phyloP scores from a whole-genome alignment of 371 early-diverging fungal genomes.

The Dinochytrium kinnereticum region DNA sequence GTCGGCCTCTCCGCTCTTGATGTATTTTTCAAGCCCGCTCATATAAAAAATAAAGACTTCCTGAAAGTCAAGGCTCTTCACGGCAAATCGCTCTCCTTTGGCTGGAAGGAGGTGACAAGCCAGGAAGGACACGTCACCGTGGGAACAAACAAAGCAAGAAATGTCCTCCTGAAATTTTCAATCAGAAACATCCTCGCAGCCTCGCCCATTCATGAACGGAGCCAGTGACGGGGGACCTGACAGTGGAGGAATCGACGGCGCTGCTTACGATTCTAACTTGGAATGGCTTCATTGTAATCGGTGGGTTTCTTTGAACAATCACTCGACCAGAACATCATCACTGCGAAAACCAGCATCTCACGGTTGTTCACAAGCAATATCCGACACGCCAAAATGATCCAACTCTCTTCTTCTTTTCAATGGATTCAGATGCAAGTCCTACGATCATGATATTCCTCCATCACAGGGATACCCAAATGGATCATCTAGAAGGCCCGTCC shows the following conservation, averaged over 20 bases:
- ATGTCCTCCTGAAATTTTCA: too few relatives aligned
- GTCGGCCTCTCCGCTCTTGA: too few relatives aligned
- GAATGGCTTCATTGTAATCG: constrained; percentile 15
- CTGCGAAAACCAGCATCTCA: background rate
- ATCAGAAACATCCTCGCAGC: too few relatives aligned
- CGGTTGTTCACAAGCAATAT: too few relatives aligned
- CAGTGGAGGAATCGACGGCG: background rate
- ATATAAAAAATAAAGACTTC: too few relatives aligned
- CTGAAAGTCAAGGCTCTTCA: too few relatives aligned
- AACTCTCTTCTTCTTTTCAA: background rate
- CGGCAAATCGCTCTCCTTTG: too few relatives aligned
- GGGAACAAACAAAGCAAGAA: too few relatives aligned
- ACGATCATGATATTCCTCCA: constrained; percentile 4
- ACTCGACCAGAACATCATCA: background rate
- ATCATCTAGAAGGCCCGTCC: background rate
- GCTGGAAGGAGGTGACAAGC: too few relatives aligned
- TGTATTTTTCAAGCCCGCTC: too few relatives aligned
- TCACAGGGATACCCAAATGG: background rate
- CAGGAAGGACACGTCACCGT: too few relatives aligned
- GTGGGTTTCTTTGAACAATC: background rate
- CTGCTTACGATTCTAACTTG: background rate
- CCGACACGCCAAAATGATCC: too few relatives aligned
- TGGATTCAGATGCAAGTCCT: background rate
- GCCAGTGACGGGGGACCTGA: background rate
- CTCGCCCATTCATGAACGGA: background rate